Evolutionary conservation across 2,329 filamentous ascomycete species (phyloP), one percentile per base, ranked within the genome.

Genomic region (Keithomyces neogunnii): DNA sequence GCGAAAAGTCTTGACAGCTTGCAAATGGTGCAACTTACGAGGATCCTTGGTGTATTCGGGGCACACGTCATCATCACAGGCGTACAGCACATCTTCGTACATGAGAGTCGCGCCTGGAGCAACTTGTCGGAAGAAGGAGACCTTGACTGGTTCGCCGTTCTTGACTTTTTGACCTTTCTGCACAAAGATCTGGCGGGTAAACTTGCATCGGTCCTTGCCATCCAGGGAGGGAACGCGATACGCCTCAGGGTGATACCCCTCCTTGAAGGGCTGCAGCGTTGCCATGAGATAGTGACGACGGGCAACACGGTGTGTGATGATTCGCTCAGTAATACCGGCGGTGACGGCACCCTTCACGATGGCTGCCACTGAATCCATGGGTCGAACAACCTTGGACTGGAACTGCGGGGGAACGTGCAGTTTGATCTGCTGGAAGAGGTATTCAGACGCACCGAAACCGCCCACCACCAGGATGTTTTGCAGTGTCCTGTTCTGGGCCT

Each of bases 41-140:
- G 93, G 92, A 81, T 99, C 93, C 70, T 97, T 99, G 60, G 92
- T 97, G 69, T 99, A 99, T 69, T 97, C 93, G 1, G 93, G 93
- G 70, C 92, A 97, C 49, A 96, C 89, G 67, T 99, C 93, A 58
- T 97, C 93, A 65, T 99, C 93, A 65, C 93, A 99, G 48, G 92
- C 93, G 68, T 96, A 97, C 52, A 97, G 72, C 50, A 97, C 92
- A 73, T 99, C 93, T 75, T 99, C 93, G 68, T 99, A 99, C 93
- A 99, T 97, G 61, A 99, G 82, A 1, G 92, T 97, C 35, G 93
- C 93, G 47, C 93, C 93, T 1, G 93, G 93, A 5, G 93, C 93
- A 50, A 99, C 93, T 69, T 97, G 93, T 69, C 93, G 80, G 84
- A 99, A 97, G 73, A 97, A 97, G 8, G 89, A 95, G 44, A 97